These are phyloP conservation scores for Coprinellus micaceus DNA, from an alignment of 768 basidiomycete species.

Conservation along the genomic window DNA sequence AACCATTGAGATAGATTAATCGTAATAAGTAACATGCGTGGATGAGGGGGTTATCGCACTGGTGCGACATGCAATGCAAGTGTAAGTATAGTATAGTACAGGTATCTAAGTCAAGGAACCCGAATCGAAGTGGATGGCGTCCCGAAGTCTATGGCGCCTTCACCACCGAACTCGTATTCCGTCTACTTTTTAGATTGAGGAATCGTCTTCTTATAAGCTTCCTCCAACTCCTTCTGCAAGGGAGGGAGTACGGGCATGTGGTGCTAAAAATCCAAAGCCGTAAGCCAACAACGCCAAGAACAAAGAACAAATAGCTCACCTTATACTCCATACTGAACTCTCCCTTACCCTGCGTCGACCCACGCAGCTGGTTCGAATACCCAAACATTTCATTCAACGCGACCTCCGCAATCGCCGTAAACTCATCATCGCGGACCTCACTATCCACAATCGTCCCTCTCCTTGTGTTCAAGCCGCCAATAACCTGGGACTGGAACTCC, in stretches of 20 bases:
- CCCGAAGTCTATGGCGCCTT: not conserved
- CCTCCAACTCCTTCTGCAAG: conserved; percentile 85
- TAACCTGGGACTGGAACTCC: conserved; percentile 95
- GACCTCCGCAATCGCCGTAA: conserved; percentile 87
- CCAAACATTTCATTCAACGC: conserved; percentile 98
- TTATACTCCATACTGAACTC: conserved; percentile 82
- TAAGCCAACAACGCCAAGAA: conserved; percentile 8
- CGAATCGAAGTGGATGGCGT: not conserved
- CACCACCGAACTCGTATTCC: not conserved
- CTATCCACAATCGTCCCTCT: conserved; percentile 94
- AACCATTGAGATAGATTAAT: too few relatives aligned
- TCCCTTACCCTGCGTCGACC: conserved; percentile 95
- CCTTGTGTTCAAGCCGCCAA: conserved; percentile 89
- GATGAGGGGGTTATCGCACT: not conserved
- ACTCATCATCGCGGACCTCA: conserved; percentile 96
- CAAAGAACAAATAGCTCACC: conserved; percentile 34
- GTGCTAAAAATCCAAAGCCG: conserved; percentile 36
- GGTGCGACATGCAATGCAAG: not conserved
- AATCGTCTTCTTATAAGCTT: conserved; percentile 77
- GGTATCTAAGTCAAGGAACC: not conserved
- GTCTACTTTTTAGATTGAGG: conserved; percentile 66
- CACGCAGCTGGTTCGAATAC: conserved; percentile 89
- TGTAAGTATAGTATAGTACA: not conserved
- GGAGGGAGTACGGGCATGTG: conserved; percentile 84
- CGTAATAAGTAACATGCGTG: not conserved